These are phyloP conservation scores for Parathielavia appendiculata DNA, from an alignment of 495 filamentous ascomycete genomes.

Conservation along the genomic window DNA sequence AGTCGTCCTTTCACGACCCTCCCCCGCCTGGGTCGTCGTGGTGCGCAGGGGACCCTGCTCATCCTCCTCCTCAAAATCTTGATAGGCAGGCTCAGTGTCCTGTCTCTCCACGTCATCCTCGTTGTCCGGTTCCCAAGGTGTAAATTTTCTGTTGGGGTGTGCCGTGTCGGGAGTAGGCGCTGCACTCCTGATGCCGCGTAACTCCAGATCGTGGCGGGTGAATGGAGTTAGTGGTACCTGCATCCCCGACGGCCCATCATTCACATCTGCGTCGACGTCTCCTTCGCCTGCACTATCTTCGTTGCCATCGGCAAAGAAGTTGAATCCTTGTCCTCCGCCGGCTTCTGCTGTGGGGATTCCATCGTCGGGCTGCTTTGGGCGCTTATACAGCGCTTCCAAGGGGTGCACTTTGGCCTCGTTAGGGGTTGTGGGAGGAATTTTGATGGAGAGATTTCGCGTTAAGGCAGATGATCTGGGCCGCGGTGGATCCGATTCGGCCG, in stretches of 20 bases:
- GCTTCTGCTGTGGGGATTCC: constrained; percentile 21
- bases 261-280: constrained; percentile 35
- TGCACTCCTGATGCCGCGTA: constrained; percentile 68
- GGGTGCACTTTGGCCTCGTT: constrained; percentile 62
- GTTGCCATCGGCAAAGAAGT: constrained; percentile 47
- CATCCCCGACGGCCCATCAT: constrained; percentile 12
- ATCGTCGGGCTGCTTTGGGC: constrained; percentile 42
- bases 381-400: constrained; percentile 85
- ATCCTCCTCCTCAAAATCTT: constrained; percentile 24
- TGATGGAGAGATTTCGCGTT: constrained; percentile 44
- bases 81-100: constrained; percentile 34
- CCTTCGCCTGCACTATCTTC: constrained; percentile 44
- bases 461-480: constrained; percentile 43
- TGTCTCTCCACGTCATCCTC: constrained; percentile 38
- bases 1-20: constrained; percentile 26
- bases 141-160: constrained; percentile 55
- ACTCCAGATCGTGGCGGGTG: constrained; percentile 69
- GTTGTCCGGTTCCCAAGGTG: constrained; percentile 43
- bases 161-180: constrained; percentile 94
- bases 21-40: constrained; percentile 20
- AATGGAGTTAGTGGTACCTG: constrained; percentile 72
- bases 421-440: constrained; percentile 43
- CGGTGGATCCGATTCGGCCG: constrained; percentile 20
- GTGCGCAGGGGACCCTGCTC: constrained; percentile 28
- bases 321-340: constrained; percentile 34